These are phyloP conservation scores for Cryphonectria nitschkei DNA, from an alignment of 2,329 filamentous ascomycete genomes.

Conservation along the genomic window DNA sequence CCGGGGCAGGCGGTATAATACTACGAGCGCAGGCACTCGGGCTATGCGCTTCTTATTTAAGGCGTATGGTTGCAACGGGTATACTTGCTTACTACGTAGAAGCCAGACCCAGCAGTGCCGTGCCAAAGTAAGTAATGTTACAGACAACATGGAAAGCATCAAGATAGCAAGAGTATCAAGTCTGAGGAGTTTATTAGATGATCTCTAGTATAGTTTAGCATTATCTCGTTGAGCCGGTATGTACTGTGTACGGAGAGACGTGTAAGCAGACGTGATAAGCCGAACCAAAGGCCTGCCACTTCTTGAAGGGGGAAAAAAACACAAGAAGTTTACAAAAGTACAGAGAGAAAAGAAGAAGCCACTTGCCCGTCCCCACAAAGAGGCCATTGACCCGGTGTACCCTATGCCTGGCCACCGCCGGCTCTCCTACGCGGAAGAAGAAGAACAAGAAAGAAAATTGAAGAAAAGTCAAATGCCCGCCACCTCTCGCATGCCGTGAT, in stretches of 20 bases:
- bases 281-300: too few species aligned
- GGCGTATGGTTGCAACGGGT: neutral
- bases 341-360: neutral
- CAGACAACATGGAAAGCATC: neutral
- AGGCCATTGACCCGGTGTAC: too few species aligned
- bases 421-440: neutral
- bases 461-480: too few species aligned
- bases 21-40: neutral
- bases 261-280: neutral
- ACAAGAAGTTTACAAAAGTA: neutral
- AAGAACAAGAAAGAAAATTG: neutral
- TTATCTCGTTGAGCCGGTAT: neutral
- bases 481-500: neutral
- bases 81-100: neutral
- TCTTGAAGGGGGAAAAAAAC: neutral
- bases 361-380: neutral
- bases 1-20: neutral
- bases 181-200: neutral
- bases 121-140: neutral
- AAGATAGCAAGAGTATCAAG: neutral
- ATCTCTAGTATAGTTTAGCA: neutral
- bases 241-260: neutral
- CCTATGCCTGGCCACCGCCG: neutral
- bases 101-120: neutral
- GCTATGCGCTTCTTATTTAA: neutral